Evolutionary conservation across 345 rosid genomes (phyloP).

Genomic region (Punica granatum): DNA sequence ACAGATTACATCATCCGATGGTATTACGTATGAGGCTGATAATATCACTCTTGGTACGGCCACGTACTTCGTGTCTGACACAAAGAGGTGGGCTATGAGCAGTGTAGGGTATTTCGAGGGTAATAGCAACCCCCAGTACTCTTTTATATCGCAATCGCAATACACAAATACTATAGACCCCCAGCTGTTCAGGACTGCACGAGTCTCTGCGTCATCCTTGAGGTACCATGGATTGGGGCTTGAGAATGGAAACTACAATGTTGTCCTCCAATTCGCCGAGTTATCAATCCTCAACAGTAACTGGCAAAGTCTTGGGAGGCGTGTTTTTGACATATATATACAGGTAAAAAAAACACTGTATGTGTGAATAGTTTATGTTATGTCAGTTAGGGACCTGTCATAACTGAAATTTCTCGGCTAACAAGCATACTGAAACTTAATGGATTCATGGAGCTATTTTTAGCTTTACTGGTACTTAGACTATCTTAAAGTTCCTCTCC

Average conservation of each 20-base stretch:
- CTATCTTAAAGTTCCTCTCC: neutral
- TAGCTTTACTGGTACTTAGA: no score
- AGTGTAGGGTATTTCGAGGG: conserved; percentile 31
- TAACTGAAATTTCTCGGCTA: neutral
- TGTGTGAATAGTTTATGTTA: neutral
- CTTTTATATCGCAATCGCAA: conserved; percentile 12
- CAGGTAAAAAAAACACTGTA: conserved; percentile 25
- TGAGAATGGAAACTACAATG: conserved; percentile 64
- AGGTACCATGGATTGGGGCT: conserved; percentile 83
- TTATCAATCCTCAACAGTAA: conserved; percentile 6
- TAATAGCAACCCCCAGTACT: conserved; percentile 20
- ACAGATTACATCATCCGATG: conserved; percentile 26
- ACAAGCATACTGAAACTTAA: neutral
- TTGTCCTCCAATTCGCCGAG: conserved; percentile 44
- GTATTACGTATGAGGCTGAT: conserved; percentile 40
- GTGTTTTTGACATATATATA: conserved; percentile 42
- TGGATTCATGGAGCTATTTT: no score
- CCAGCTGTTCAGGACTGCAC: conserved; percentile 39
- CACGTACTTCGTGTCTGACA: conserved; percentile 34
- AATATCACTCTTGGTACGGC: conserved; percentile 54
- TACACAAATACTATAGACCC: conserved; percentile 24
- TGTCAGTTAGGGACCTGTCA: neutral
- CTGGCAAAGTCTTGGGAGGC: conserved; percentile 45
- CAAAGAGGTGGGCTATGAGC: conserved; percentile 40
- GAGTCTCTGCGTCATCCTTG: conserved; percentile 65